phyloP scores from a whole-genome alignment of 345 rosid genomes.

The sweet orange (Citrus sinensis) region DVS_A1.0 CM039165.1:21679001-21679500 shows the following conservation, averaged over 20 bases:
- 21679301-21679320: not conserved
- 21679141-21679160: not conserved
- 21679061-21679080: too few relatives aligned
- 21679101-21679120: not conserved
- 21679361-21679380: conserved; percentile 2
- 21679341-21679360: not conserved
- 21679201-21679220: too few relatives aligned
- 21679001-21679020: too few relatives aligned
- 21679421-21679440: too few relatives aligned
- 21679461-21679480: conserved; percentile 13
- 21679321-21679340: not conserved
- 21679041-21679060: too few relatives aligned
- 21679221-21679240: too few relatives aligned
- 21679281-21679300: too few relatives aligned
- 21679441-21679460: not conserved
- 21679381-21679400: conserved; percentile 4
- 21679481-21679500: conserved; percentile 35
- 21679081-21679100: too few relatives aligned
- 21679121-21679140: conserved; percentile 13
- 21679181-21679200: too few relatives aligned
- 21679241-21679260: too few relatives aligned
- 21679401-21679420: not conserved
- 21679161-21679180: not conserved
- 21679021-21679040: too few relatives aligned
- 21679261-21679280: too few relatives aligned